Evolutionary conservation across 495 filamentous ascomycete species (phyloP), one percentile per base, ranked within the genome.

Genomic region (Lasiosphaeriaceae sp.): DNA sequence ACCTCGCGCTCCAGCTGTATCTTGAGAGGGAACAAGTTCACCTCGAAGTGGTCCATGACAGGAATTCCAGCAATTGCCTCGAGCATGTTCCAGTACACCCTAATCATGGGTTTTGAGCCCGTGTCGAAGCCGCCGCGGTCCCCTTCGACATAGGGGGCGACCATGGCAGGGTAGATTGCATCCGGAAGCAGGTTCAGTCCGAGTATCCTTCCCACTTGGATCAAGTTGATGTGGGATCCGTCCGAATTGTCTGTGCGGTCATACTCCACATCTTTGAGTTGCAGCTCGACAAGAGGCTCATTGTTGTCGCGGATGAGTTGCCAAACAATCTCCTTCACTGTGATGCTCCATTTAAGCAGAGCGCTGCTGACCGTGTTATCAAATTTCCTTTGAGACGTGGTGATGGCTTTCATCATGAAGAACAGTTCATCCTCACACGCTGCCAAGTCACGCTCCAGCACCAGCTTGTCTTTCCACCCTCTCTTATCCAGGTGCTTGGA

Each of bases 401-500:
- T 99, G 71, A 99, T 97, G 20, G 94, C 94, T 63, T 99, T 97
- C 95, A 97, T 97, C 81, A 97, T 88, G 76, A 99, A 99, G 77
- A 99, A 99, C 34, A 99, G 74, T 72, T 99, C 95, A 65, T 99
- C 95, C 66, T 97, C 95, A 66, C 89, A 97, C 48, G 81, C 83
- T 17, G 89, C 81, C 52, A 99, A 77, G 65, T 99, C 94, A 43
- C 89, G 86, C 64, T 97, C 94, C 22, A 99, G 81, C 8, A 83
- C 67, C 59, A 96, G 74, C 31, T 91, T 83, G 68, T 96, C 92
- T 59, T 93, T 82, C 93, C 94, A 97, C 11, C 91, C 92, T 65
- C 90, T 84, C 61, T 85, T 86, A 65, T 97, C 95, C 44, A 99
- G 74, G 53, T 88, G 89, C 60, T 86, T 89, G 17, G 90, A 89